Evolutionary conservation across 495 filamentous ascomycete species (phyloP), one percentile per base, ranked within the genome.

Genomic region (Apiosordaria backusii): DNA sequence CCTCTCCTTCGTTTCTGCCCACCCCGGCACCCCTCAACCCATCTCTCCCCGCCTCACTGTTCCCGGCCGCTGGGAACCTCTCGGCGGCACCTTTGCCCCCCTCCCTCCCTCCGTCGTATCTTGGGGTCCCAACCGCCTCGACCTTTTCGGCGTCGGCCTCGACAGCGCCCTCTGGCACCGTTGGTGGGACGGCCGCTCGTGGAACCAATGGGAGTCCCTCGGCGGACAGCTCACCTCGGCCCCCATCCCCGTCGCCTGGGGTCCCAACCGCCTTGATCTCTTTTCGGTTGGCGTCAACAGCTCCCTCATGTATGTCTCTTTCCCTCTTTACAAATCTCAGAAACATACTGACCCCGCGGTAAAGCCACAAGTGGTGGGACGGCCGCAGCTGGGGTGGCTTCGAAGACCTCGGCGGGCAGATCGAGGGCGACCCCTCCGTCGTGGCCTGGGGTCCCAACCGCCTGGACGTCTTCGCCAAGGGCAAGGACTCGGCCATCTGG

Each of bases 291-390:
- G 59, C 6, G 16, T 19, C 10, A 45, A 27, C 18, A 27, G 59
- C 15, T 18, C 26, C 2, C 24, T 61, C 2, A 7, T 35, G 59
- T 61, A 45, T 23, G 59, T 1, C 7, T 27, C 13, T 29, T 21
- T 4, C 1, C 16, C 24, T 7, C 22, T 23, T 59, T 23, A 13
- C 55, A 2, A 57, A 15, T 10, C n/a, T 29, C 3, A 15, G 21
- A 24, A 7, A 9, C 18, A 19, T 19, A 0, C 26, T 25, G 26
- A 29, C 27, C 13, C 4, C 16, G 57, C 7, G 26, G 26, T 18
- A 27, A 22, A 45, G 27, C 9, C 59, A 61, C n/a, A 35, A 29
- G n/a, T 87, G n/a, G 86, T 80, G 27, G 58, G 59, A 65, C 23
- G 62, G 62, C n/a, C 5, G 10, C 10, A 21, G 29, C 45, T 15